Conservation (phyloP, 169 alveolate genomes). For the Eimeria necatrix region DNA sequence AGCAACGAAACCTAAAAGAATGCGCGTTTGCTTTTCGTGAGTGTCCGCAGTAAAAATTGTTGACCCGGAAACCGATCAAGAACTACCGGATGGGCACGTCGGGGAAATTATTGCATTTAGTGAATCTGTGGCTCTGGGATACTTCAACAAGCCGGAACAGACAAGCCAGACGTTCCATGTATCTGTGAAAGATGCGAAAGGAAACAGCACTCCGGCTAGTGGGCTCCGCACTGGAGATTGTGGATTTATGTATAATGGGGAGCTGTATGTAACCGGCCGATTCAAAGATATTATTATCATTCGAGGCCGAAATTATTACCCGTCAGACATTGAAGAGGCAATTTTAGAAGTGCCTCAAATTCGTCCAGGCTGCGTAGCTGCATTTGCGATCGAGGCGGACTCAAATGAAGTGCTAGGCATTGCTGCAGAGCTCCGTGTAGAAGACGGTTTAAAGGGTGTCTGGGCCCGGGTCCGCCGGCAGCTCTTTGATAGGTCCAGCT, state of each 20-base stretch:
- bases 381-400: conserved; percentile 84
- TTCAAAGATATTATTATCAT: conserved; percentile 86
- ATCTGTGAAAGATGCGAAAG: conserved; percentile 71
- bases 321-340: conserved; percentile 88
- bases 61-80: conserved; percentile 85
- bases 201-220: conserved; percentile 80
- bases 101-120: conserved; percentile 87
- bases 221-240: conserved; percentile 87
- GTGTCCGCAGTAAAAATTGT: conserved; percentile 83
- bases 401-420: conserved; percentile 85
- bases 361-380: conserved; percentile 86
- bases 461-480: conserved; percentile 83
- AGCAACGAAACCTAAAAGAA: not conserved
- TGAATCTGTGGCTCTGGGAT: conserved; percentile 86
- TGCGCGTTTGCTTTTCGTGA: not conserved
- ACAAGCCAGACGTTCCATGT: conserved; percentile 81
- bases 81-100: conserved; percentile 80
- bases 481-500: conserved; percentile 82
- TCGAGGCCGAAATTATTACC: conserved; percentile 87
- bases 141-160: conserved; percentile 82
- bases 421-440: conserved; percentile 87
- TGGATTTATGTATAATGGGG: conserved; percentile 85
- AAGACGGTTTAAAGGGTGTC: conserved; percentile 81
- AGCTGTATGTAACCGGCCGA: conserved; percentile 86
- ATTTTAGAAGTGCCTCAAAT: conserved; percentile 82